These are phyloP conservation scores for Gossypium gossypioides DNA, from an alignment of 441 rosid species.

Conservation along the genomic window DNA sequence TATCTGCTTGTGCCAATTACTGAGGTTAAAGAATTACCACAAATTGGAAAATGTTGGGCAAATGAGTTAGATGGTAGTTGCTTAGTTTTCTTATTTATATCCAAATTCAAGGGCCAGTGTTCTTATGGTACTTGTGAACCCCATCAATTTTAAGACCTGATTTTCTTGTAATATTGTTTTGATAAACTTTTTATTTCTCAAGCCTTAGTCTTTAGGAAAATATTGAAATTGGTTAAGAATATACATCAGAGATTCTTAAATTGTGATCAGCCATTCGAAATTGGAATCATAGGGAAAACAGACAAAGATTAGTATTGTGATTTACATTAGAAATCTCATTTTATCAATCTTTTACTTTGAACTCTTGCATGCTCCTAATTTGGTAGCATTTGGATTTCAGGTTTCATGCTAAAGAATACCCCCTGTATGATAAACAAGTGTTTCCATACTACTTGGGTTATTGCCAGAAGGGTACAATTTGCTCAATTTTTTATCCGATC, in stretches of 20 bases:
- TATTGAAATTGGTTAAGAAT: background rate
- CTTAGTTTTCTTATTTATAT: background rate
- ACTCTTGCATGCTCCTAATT: background rate
- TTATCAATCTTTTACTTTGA: background rate
- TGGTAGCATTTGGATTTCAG: conserved; percentile 26
- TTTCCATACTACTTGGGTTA: conserved; percentile 76
- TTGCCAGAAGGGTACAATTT: conserved; percentile 59
- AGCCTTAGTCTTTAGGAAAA: background rate
- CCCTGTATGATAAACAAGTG: conserved; percentile 50
- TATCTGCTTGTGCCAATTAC: background rate
- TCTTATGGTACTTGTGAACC: background rate
- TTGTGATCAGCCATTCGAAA: background rate
- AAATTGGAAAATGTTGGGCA: background rate
- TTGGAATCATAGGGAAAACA: background rate
- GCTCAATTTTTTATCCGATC: background rate
- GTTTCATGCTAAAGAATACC: conserved; percentile 90
- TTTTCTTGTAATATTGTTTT: background rate
- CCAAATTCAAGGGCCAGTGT: background rate
- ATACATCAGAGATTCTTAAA: background rate
- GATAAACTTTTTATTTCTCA: background rate
- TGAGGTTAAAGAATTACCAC: background rate
- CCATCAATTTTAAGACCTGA: background rate
- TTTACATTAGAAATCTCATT: background rate
- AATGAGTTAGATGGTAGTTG: background rate
- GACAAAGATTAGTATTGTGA: background rate